Evolutionary conservation across 352 stramenopile species (phyloP).

Genomic region (Pythium diclinum): DNA sequence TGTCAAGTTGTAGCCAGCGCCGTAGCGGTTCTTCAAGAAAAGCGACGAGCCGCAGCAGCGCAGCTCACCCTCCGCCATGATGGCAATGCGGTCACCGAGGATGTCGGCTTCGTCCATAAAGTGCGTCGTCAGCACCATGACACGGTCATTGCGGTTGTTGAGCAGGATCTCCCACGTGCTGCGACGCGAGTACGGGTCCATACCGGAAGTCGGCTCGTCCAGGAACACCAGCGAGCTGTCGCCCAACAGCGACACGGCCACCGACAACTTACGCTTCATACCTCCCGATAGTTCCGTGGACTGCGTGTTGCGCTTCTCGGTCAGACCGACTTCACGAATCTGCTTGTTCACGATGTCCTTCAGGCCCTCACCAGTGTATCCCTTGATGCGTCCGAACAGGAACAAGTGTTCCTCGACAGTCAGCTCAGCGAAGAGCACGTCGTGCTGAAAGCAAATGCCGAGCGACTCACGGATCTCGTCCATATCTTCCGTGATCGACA

Average conservation of each 20-base stretch:
- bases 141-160: conserved; percentile 35
- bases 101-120: conserved; percentile 57
- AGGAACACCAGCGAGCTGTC: conserved; percentile 30
- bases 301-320: conserved; percentile 36
- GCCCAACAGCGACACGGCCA: conserved; percentile 78
- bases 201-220: conserved; percentile 26
- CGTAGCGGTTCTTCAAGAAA: conserved; percentile 89
- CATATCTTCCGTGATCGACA: too few relatives aligned
- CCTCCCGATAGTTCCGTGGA: too few relatives aligned
- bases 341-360: too few relatives aligned
- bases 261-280: conserved; percentile 82
- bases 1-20: conserved; percentile 72
- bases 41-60: conserved; percentile 37
- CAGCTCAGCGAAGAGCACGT: conserved; percentile 54
- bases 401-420: conserved; percentile 53
- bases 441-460: conserved; percentile 66
- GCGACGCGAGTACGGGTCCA: conserved; percentile 51
- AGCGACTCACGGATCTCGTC: conserved; percentile 46
- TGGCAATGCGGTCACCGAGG: conserved; percentile 61
- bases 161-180: conserved; percentile 84
- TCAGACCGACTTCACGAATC: conserved; percentile 41
- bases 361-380: conserved; percentile 29
- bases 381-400: conserved; percentile 46
- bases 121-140: conserved; percentile 64
- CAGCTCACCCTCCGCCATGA: conserved; percentile 62